Percentiles rank a stretch among this genome's conserved stretches.
Evolutionary conservation across 179 eudicot genomes (phyloP).

Genomic region (Corrigiola litoralis): DNA sequence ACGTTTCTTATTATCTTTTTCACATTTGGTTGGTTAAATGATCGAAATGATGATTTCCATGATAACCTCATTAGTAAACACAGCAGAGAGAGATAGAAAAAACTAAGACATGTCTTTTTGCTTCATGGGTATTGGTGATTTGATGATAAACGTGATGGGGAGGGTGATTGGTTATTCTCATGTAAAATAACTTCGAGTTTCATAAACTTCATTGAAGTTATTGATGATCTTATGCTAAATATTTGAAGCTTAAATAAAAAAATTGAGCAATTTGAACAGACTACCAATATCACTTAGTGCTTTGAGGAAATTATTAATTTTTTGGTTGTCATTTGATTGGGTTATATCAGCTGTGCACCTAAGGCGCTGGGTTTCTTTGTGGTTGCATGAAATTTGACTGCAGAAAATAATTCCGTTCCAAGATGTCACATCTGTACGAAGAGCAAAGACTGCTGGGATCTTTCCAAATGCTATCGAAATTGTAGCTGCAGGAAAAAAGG

Average conservation of each 20-base stretch:
- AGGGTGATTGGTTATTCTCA: background rate
- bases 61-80: no score
- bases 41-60: background rate
- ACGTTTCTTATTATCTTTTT: no score
- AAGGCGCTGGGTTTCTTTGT: conserved; percentile 4
- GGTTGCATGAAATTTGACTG: conserved; percentile 12
- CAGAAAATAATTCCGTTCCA: conserved; percentile 75
- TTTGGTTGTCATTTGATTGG: background rate
- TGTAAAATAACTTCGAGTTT: background rate
- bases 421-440: conserved; percentile 66
- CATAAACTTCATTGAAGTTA: background rate
- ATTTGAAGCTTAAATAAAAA: conserved; percentile 1
- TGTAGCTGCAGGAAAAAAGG: conserved; percentile 70
- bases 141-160: no score
- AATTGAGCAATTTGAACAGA: background rate
- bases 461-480: conserved; percentile 97
- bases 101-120: no score
- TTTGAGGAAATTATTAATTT: background rate
- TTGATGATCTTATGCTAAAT: background rate
- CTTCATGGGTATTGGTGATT: no score
- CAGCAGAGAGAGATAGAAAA: no score
- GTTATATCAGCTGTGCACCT: background rate
- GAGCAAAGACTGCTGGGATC: conserved; percentile 89
- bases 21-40: no score
- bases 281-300: background rate